phyloP scores from a whole-genome alignment of 2,329 filamentous ascomycete species.

The Pseudogymnoascus sp. region DNA sequence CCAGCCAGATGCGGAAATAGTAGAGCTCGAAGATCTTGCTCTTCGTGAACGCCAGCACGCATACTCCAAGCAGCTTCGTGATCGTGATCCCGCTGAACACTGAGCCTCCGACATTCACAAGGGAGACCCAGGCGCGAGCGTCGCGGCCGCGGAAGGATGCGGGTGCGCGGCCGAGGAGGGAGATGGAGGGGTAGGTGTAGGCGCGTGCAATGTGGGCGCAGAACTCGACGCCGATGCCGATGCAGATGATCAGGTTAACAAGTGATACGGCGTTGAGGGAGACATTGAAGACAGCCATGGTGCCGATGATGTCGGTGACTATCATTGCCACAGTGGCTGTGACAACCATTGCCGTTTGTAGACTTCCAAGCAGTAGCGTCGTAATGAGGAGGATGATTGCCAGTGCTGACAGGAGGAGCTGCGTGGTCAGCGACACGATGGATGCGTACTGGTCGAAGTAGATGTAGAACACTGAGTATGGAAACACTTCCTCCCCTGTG shows the following conservation, averaged over 20 bases:
- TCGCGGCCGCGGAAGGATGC: slow-evolving; percentile 73
- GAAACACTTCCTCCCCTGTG: slow-evolving; percentile 78
- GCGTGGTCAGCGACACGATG: slow-evolving; percentile 71
- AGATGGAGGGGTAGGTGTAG: slow-evolving; percentile 83
- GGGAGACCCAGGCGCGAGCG: slow-evolving; percentile 80
- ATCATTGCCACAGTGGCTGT: slow-evolving; percentile 87
- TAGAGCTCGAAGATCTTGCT: slow-evolving; percentile 99
- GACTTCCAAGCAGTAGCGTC: slow-evolving; percentile 71
- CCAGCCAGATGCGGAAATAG: slow-evolving; percentile 95
- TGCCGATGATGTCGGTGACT: slow-evolving; percentile 85
- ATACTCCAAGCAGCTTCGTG: slow-evolving; percentile 88
- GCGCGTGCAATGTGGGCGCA: slow-evolving; percentile 94
- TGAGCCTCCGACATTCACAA: slow-evolving; percentile 89
- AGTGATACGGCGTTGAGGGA: slow-evolving; percentile 91
- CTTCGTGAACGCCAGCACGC: slow-evolving; percentile 83
- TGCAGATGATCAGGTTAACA: slow-evolving; percentile 93
- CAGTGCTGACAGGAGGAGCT: slow-evolving; percentile 73
- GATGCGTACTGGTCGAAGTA: slow-evolving; percentile 96
- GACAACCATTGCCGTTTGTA: slow-evolving; percentile 73
- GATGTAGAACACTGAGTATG: slow-evolving; percentile 96
- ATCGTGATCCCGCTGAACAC: slow-evolving; percentile 96
- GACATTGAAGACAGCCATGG: slow-evolving; percentile 83
- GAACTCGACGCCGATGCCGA: slow-evolving; percentile 94
- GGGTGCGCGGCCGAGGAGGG: slow-evolving; percentile 72
- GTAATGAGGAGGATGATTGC: slow-evolving; percentile 79